Conservation (phyloP, 768 basidiomycete genomes). For the Tephrocybe sp. region DNA sequence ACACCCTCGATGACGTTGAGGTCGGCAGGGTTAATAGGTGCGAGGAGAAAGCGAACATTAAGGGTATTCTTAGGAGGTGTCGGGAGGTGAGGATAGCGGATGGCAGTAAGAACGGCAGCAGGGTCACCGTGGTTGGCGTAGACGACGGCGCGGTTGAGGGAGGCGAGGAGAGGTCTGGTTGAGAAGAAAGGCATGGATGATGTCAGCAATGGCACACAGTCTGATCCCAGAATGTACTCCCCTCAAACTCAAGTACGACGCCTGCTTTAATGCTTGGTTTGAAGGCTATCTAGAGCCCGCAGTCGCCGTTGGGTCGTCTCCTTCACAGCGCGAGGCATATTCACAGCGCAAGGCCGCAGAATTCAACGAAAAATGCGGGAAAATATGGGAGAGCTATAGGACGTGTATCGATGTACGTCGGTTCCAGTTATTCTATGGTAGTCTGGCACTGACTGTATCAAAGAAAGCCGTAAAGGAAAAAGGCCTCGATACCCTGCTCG, state of each 20-base stretch:
- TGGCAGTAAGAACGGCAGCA: conserved; percentile 49
- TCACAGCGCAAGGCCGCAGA: conserved; percentile 82
- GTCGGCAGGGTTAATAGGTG: conserved; percentile 82
- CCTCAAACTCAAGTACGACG: conserved; percentile 85
- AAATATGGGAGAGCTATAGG: conserved; percentile 77
- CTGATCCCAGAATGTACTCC: conserved; percentile 85
- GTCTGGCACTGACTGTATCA: background rate
- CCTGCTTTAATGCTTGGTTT: conserved; percentile 98
- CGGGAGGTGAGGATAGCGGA: conserved; percentile 50
- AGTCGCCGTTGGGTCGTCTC: conserved; percentile 36
- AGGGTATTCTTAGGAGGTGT: conserved; percentile 53
- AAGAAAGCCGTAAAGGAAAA: conserved; percentile 81
- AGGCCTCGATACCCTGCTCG: conserved; percentile 70
- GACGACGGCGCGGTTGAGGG: conserved; percentile 57
- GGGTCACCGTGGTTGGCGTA: conserved; percentile 64
- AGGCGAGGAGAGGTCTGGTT: conserved; percentile 13
- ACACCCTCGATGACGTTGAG: conserved; percentile 79
- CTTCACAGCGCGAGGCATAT: conserved; percentile 52
- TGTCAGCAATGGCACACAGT: conserved; percentile 65
- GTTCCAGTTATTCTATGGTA: background rate
- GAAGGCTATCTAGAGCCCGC: conserved; percentile 93
- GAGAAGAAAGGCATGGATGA: conserved; percentile 17
- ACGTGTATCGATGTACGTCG: conserved; percentile 77
- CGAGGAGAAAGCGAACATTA: conserved; percentile 65
- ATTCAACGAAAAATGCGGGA: conserved; percentile 84